Evolutionary conservation across 2,329 filamentous ascomycete genomes (phyloP), one percentile per base, ranked within the genome.

Genomic region (Sordariomycetes sp.): DNA sequence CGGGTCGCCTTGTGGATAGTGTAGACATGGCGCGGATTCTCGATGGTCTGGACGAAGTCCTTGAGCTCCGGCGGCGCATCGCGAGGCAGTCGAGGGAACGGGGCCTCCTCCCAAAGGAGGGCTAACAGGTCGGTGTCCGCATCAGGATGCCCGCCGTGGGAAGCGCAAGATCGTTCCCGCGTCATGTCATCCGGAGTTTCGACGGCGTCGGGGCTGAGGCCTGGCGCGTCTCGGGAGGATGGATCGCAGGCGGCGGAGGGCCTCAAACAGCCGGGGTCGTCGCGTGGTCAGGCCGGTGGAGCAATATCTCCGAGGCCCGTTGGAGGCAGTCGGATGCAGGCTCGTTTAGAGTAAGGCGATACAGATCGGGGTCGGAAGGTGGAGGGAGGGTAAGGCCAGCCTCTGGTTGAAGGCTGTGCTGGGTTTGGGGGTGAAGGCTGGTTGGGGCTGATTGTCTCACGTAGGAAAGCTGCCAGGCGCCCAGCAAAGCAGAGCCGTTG

Each of bases 21-120:
- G 62, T 85, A 85, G 52, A 85, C 75, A 57, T 76, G 75, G 60
- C 74, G 77, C 2, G 83, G 83, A 60, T 84, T 82, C 55, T 85
- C 79, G 57, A 86, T 73, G 57, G 82, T 74, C 58, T 81, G 72
- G 24, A 83, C 72, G 54, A 78, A 67, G 12, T 79, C 74, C 59
- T 70, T 75, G 57, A 87, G 69, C 63, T 84, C 79, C 22, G 70
- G 64, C 1, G 83, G 83, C 58, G 82, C 82, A 70, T 85, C 81
- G 57, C 70, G 65, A 1, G 83, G 83, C 50, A 86, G 70, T 55
- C 76, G 75, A 48, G 79, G 74, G 62, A 85, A 85, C 1, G 77
- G 76, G 3, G 79, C 79, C 57, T 80, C 75, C 61, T 81, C 78
- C 82, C 82, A 86, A 35, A 86, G 74, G 12, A 77, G 78, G 54